Conservation (phyloP, 2,329 filamentous ascomycete genomes). For the Orbilia brochopaga region DNA sequence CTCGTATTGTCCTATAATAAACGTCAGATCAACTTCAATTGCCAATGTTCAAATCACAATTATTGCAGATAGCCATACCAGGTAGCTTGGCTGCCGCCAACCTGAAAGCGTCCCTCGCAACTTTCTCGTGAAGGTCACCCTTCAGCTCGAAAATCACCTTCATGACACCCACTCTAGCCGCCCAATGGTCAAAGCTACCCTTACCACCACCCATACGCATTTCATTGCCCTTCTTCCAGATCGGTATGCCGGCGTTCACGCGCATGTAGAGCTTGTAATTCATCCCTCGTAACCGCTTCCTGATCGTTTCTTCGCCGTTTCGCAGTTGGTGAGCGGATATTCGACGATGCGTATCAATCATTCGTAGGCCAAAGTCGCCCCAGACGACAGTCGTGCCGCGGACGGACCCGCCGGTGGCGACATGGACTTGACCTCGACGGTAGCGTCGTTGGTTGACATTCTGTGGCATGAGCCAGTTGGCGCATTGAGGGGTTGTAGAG, state of each 20-base stretch:
- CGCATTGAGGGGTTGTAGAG: slow-evolving; percentile 40
- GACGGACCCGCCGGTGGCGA: slow-evolving; percentile 85
- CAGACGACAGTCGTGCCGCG: slow-evolving; percentile 95
- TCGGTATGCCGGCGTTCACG: slow-evolving; percentile 88
- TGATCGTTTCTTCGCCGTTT: slow-evolving; percentile 92
- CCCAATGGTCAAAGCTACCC: slow-evolving; percentile 96
- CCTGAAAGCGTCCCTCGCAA: slow-evolving; percentile 90
- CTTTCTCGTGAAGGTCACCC: slow-evolving; percentile 90
- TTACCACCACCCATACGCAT: slow-evolving; percentile 99
- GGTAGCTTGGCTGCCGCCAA: slow-evolving; percentile 94
- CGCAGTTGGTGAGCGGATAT: slow-evolving; percentile 86
- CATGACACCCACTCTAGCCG: slow-evolving; percentile 84
- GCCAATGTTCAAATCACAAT: slow-evolving; percentile 16
- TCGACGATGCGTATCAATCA: slow-evolving; percentile 90
- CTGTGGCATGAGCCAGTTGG: slow-evolving; percentile 43
- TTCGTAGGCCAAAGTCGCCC: slow-evolving; percentile 93
- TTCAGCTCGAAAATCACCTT: slow-evolving; percentile 92
- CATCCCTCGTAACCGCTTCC: slow-evolving; percentile 82
- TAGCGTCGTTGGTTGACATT: slow-evolving; percentile 35
- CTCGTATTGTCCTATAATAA: slow-evolving; percentile 73
- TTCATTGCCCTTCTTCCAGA: slow-evolving; percentile 94
- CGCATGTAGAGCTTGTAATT: slow-evolving; percentile 92
- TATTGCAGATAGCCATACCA: slow-evolving; percentile 62
- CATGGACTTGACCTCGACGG: slow-evolving; percentile 72
- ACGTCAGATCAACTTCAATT: slow-evolving; percentile 3